Evolutionary conservation across 495 filamentous ascomycete genomes (phyloP).

Genomic region (Hypomontagnella monticulosa): DNA sequence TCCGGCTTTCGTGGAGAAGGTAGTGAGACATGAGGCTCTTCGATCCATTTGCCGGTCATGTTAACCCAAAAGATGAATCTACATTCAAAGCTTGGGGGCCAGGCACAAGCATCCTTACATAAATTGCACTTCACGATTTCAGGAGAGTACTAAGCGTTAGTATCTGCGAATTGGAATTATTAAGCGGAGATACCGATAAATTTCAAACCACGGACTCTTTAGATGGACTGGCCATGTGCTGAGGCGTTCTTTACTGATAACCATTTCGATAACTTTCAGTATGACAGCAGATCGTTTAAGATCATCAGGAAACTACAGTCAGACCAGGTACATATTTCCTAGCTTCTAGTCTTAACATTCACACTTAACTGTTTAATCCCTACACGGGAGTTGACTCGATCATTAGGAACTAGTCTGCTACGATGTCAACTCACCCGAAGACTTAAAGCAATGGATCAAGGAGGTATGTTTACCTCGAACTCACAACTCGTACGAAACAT

Average conservation of each 20-base stretch:
- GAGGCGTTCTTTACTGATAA: constrained; percentile 11
- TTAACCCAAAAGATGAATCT: background rate
- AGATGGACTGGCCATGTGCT: constrained; percentile 19
- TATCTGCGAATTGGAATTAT: background rate
- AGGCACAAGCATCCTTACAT: background rate
- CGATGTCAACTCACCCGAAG: constrained; percentile 1
- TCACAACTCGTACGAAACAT: background rate
- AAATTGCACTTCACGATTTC: background rate
- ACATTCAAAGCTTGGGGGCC: background rate
- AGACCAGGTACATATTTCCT: background rate
- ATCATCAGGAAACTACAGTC: constrained; percentile 12
- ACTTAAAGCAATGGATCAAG: constrained; percentile 12
- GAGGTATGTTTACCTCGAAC: constrained; percentile 5
- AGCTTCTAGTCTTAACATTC: background rate
- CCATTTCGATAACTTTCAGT: constrained; percentile 15
- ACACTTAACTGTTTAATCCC: no score
- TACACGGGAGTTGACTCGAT: background rate
- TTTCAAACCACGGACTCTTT: background rate
- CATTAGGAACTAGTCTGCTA: constrained; percentile 5
- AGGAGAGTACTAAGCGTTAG: background rate
- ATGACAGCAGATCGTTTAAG: constrained; percentile 3
- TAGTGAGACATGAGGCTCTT: constrained; percentile 25
- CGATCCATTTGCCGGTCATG: background rate
- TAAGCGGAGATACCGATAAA: background rate
- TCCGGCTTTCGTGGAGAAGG: background rate